Conservation (phyloP, 495 filamentous ascomycete species). For the Neurospora cerealis region DNA sequence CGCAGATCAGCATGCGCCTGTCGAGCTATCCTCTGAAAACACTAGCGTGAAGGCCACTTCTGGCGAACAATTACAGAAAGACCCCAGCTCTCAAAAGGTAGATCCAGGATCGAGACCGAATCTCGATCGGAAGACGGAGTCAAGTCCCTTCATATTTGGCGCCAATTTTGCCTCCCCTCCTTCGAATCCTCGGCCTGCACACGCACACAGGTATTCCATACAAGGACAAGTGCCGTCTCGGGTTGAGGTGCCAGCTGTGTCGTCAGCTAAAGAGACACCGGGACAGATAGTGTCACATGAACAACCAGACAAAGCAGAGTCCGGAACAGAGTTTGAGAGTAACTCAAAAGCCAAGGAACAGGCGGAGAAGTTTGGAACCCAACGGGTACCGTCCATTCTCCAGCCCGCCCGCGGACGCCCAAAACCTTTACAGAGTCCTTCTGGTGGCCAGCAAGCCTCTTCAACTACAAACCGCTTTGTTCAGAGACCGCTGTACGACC, state of each 20-base stretch:
- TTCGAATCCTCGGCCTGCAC: not conserved
- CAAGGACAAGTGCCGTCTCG: not conserved
- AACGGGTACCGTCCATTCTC: constrained; percentile 24
- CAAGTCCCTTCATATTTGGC: not conserved
- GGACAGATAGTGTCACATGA: not conserved
- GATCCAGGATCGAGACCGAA: not conserved
- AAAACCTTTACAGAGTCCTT: constrained; percentile 3
- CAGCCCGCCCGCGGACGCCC: constrained; percentile 25
- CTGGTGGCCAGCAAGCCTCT: constrained; percentile 6
- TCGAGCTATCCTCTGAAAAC: constrained; percentile 15
- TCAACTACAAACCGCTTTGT: constrained; percentile 5
- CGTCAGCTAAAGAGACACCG: constrained; percentile 4
- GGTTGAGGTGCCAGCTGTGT: constrained; percentile 4
- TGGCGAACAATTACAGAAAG: not conserved
- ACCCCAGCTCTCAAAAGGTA: not conserved
- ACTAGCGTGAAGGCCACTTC: constrained; percentile 6
- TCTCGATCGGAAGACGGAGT: not conserved
- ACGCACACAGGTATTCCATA: not conserved
- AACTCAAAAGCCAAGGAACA: not conserved
- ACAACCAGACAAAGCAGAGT: constrained; percentile 4
- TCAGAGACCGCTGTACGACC: constrained; percentile 11
- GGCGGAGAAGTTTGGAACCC: not conserved
- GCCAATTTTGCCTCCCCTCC: not conserved
- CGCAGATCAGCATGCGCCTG: constrained; percentile 14
- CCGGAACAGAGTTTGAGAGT: not conserved